Percentiles rank a stretch among this genome's conserved stretches.
Conservation (phyloP, 2,329 filamentous ascomycete species). For the Chaetoscypha palmicola region DNA sequence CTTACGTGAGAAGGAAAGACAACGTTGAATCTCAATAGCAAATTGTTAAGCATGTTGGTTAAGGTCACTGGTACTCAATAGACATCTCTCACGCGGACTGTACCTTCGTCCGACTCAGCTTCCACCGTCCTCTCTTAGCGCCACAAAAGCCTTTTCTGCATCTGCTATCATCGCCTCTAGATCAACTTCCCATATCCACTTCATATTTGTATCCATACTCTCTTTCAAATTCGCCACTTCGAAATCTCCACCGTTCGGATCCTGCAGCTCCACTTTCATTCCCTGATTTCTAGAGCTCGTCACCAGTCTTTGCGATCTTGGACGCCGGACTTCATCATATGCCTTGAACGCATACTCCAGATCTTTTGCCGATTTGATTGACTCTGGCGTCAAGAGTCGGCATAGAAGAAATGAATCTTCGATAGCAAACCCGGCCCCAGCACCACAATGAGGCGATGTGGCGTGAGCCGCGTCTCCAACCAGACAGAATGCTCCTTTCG, state of each 20-base stretch:
- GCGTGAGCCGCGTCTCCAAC: conserved; percentile 53
- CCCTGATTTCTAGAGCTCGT: conserved; percentile 34
- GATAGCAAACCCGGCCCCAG: conserved; percentile 49
- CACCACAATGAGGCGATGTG: conserved; percentile 44
- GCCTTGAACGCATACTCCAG: conserved; percentile 32
- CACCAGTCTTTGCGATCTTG: conserved; percentile 35
- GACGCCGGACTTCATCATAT: conserved; percentile 34
- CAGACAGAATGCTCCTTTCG: conserved; percentile 39
- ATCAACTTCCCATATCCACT: conserved; percentile 20
- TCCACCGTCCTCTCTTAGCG: no score
- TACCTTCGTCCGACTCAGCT: no score
- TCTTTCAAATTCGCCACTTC: conserved; percentile 7
- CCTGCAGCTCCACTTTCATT: conserved; percentile 10
- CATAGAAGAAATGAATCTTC: conserved; percentile 45
- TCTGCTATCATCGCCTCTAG: conserved; percentile 13
- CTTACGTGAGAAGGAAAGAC: no score
- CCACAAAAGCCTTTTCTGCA: no score
- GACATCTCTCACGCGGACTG: no score
- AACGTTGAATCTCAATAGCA: no score
- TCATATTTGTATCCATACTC: conserved; percentile 6
- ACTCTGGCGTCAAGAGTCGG: conserved; percentile 45
- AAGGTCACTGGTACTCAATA: no score
- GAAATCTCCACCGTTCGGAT: conserved; percentile 1
- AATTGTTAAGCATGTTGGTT: no score
- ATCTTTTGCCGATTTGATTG: conserved; percentile 15